Conservation (phyloP, 371 early-diverging fungal genomes). For the Mucor plumbeus region DNA sequence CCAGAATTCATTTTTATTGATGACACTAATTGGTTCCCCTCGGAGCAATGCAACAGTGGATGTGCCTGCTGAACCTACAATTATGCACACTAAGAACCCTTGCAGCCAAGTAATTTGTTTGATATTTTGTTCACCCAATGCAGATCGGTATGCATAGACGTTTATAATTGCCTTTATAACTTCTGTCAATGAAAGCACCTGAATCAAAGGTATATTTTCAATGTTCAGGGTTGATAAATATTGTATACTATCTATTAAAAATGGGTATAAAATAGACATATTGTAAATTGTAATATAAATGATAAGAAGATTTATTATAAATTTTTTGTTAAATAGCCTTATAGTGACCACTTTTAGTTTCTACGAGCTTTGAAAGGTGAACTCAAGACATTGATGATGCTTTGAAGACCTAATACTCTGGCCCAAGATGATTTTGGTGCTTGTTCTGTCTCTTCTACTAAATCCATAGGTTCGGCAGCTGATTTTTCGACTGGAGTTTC, state of each 20-base stretch:
- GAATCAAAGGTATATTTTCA: constrained; percentile 2
- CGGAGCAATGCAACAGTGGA: constrained; percentile 9
- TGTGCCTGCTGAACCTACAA: constrained; percentile 9
- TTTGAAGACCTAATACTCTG: constrained; percentile 15
- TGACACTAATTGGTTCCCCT: constrained; percentile 6
- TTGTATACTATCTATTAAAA: neutral
- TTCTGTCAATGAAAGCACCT: neutral
- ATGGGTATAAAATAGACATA: neutral
- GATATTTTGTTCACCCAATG: neutral
- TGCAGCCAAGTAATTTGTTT: constrained; percentile 6
- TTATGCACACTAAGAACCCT: constrained; percentile 4
- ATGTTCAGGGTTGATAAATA: neutral
- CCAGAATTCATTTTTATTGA: constrained; percentile 10
- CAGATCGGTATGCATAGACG: constrained; percentile 2
- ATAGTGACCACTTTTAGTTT: constrained; percentile 6
- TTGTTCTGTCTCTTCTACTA: neutral
- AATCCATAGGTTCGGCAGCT: neutral
- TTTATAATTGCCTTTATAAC: constrained; percentile 8
- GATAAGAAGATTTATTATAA: neutral
- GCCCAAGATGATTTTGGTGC: constrained; percentile 17
- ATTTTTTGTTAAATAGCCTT: no score
- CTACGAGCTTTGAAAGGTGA: constrained; percentile 23
- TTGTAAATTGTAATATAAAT: neutral
- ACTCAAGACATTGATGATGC: constrained; percentile 12
- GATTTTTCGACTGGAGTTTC: neutral